phyloP scores from a whole-genome alignment of 2,329 filamentous ascomycete genomes.

The Exophiala sp. region DNA sequence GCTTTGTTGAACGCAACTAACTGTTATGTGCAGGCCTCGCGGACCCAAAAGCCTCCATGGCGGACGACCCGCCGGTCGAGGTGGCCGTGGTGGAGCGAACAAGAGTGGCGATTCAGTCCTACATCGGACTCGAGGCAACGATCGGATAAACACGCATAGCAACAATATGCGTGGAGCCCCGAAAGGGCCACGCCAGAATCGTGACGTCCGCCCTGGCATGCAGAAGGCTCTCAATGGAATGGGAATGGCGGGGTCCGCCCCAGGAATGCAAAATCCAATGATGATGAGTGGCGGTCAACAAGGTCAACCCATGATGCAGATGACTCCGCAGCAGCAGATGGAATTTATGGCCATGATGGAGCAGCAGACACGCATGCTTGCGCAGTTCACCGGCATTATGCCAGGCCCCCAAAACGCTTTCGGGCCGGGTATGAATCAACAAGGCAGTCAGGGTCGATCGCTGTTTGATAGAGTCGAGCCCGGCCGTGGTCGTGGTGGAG shows the following conservation, averaged over 20 bases:
- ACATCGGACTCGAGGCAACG: conserved; percentile 75
- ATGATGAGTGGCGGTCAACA: conserved; percentile 42
- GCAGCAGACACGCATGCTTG: conserved; percentile 84
- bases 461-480: conserved; percentile 68
- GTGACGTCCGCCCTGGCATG: conserved; percentile 44
- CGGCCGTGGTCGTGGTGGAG: conserved; percentile 22
- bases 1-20: conserved; percentile 1
- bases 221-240: conserved; percentile 44
- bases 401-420: conserved; percentile 51
- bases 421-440: conserved; percentile 37
- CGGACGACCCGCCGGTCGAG: conserved; percentile 61
- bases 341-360: conserved; percentile 74
- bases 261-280: conserved; percentile 42
- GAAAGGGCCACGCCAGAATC: conserved; percentile 61
- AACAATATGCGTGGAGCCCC: conserved; percentile 58
- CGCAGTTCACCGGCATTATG: conserved; percentile 60
- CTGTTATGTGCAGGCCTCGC: conserved; percentile 64
- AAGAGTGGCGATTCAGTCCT: conserved; percentile 70
- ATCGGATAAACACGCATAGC: conserved; percentile 73
- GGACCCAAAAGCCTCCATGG: conserved; percentile 94
- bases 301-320: conserved; percentile 50
- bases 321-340: conserved; percentile 68
- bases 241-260: conserved; percentile 16
- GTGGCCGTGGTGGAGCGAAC: conserved; percentile 80
- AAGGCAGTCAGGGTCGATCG: conserved; percentile 52